Evolutionary conservation across 2,329 filamentous ascomycete genomes (phyloP).

Genomic region (Aspergillus sojae): DNA sequence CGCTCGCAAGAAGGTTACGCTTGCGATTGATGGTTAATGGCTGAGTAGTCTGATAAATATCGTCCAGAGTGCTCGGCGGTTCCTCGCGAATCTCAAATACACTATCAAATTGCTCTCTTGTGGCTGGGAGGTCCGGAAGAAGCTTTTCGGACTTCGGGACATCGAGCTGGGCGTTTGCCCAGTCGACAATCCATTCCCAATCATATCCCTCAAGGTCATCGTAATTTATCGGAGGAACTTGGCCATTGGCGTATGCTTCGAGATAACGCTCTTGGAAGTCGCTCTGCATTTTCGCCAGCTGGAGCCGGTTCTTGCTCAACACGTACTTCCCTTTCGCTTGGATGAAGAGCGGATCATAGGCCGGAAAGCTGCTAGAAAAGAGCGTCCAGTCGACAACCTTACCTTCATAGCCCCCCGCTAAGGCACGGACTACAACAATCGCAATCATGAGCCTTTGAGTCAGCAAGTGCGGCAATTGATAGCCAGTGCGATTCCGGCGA

Average conservation of each 20-base stretch:
- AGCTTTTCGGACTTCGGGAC: conserved; percentile 38
- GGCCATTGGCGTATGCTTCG: conserved; percentile 46
- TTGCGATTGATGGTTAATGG: conserved; percentile 37
- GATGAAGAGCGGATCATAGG: conserved; percentile 41
- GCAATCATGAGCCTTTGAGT: conserved; percentile 43
- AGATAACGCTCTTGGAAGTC: conserved; percentile 51
- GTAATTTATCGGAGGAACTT: conserved; percentile 50
- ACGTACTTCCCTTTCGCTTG: conserved; percentile 42
- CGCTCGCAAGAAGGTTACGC: conserved; percentile 35
- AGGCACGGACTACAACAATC: conserved; percentile 47
- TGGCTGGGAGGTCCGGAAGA: conserved; percentile 49
- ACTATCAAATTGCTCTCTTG: conserved; percentile 43
- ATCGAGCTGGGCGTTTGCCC: conserved; percentile 48
- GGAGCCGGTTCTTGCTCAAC: conserved; percentile 39
- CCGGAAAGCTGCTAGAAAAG: conserved; percentile 46
- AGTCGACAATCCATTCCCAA: conserved; percentile 51
- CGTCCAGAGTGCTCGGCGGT: conserved; percentile 33
- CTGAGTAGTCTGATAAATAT: conserved; percentile 37
- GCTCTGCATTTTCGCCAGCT: conserved; percentile 47
- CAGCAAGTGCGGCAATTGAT: conserved; percentile 29
- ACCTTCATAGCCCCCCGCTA: conserved; percentile 49
- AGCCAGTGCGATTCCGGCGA: conserved; percentile 27
- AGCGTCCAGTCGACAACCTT: conserved; percentile 49
- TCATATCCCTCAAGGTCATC: conserved; percentile 47
- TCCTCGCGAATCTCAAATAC: conserved; percentile 46